phyloP scores from a whole-genome alignment of 768 basidiomycete species.

The Mycena albidolilacea region DNA sequence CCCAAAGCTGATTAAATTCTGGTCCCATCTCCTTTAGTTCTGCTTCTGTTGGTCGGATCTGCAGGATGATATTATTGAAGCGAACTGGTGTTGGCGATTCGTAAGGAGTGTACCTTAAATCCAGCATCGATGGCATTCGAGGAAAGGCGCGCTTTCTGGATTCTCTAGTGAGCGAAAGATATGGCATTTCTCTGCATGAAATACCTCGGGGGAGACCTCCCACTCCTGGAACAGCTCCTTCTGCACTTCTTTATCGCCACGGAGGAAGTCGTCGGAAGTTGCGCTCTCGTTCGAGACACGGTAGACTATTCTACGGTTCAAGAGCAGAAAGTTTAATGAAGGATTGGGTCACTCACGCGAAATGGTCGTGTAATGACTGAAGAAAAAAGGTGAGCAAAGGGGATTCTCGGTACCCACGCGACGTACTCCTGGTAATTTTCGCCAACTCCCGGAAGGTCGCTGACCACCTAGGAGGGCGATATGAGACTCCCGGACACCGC shows the following conservation, averaged over 20 bases:
- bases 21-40: constrained; percentile 85
- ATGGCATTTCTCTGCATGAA: constrained; percentile 12
- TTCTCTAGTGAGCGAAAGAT: constrained; percentile 43
- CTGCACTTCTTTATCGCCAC: constrained; percentile 72
- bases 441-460: constrained; percentile 80
- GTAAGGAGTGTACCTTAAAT: constrained; percentile 64
- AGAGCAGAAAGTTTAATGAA: constrained; percentile 16
- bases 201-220: constrained; percentile 50
- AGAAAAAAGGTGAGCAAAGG: no score
- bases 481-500: no score
- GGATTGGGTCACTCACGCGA: constrained; percentile 57
- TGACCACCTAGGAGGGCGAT: constrained; percentile 50
- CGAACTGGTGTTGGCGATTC: background rate
- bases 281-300: constrained; percentile 76
- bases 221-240: constrained; percentile 55
- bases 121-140: constrained; percentile 84
- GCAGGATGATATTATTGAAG: background rate
- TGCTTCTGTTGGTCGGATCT: constrained; percentile 79
- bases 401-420: background rate
- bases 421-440: constrained; percentile 76
- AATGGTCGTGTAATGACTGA: constrained; percentile 76
- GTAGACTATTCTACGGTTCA: constrained; percentile 57
- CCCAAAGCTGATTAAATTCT: constrained; percentile 78
- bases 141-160: constrained; percentile 76
- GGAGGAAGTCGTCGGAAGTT: constrained; percentile 79